Evolutionary conservation across 331 rosid genomes (phyloP).

Genomic region (Spiraea crenata): DNA sequence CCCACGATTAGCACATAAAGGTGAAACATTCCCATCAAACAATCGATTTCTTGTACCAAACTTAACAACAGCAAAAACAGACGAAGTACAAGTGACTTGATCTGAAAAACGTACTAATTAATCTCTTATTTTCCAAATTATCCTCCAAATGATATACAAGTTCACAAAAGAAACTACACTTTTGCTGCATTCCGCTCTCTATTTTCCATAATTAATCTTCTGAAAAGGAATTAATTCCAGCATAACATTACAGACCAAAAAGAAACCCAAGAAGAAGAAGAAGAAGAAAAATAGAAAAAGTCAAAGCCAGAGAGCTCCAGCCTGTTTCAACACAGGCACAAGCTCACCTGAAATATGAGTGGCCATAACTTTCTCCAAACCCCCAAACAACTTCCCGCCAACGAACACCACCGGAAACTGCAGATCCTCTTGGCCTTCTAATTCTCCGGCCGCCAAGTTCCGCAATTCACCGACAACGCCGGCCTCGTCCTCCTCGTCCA

Average conservation of each 20-base stretch:
- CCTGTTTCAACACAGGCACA: constrained; percentile 79
- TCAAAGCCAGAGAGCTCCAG: constrained; percentile 98
- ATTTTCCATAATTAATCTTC: too few species aligned
- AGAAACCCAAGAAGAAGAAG: neutral
- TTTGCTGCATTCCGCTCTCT: too few species aligned
- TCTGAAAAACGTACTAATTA: neutral
- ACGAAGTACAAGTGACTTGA: neutral
- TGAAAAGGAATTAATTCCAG: too few species aligned
- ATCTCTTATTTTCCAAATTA: neutral
- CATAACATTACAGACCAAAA: neutral
- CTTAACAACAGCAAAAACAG: neutral
- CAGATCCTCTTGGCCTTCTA: neutral
- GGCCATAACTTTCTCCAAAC: constrained; percentile 85
- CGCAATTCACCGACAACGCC: constrained; percentile 38
- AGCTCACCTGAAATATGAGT: constrained; percentile 87
- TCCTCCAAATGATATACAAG: neutral
- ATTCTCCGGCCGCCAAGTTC: neutral
- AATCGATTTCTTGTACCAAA: neutral
- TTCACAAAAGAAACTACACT: neutral
- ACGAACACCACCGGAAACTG: constrained; percentile 92
- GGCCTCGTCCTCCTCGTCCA: constrained; percentile 53
- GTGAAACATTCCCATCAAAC: neutral
- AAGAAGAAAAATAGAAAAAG: neutral
- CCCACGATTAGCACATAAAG: neutral
- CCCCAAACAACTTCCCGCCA: constrained; percentile 87